Evolutionary conservation across 192 early-diverging fungal species (phyloP).

Genomic region (Coemansia sp.): DNA sequence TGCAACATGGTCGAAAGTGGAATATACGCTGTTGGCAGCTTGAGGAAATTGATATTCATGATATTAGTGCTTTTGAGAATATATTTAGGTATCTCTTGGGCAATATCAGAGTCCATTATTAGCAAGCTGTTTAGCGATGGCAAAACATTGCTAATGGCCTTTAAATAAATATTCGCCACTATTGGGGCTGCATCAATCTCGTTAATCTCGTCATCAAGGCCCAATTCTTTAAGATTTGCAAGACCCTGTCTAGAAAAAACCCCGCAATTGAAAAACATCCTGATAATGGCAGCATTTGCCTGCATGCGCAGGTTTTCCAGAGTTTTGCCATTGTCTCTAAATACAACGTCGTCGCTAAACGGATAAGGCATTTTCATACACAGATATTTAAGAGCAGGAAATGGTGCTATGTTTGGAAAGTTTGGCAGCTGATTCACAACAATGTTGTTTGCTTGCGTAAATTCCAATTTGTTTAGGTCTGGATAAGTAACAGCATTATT

Average conservation of each 20-base stretch:
- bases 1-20: not conserved
- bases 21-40: not conserved
- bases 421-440: not conserved
- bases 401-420: not conserved
- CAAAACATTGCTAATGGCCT: not conserved
- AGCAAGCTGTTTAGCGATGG: not conserved
- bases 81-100: not conserved
- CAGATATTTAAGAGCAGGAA: not conserved
- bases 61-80: not conserved
- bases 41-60: not conserved
- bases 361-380: conserved; percentile 8
- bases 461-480: not conserved
- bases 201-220: not conserved
- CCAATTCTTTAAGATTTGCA: not conserved
- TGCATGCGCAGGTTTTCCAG: not conserved
- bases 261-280: not conserved
- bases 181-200: not conserved
- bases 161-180: not conserved
- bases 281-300: not conserved
- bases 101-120: conserved; percentile 4
- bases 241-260: not conserved
- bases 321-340: conserved; percentile 4
- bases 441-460: not conserved
- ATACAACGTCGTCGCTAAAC: conserved; percentile 11
- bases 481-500: not conserved